Conservation (phyloP, 2,329 filamentous ascomycete species). For the Fusarium marasasianum region DNA sequence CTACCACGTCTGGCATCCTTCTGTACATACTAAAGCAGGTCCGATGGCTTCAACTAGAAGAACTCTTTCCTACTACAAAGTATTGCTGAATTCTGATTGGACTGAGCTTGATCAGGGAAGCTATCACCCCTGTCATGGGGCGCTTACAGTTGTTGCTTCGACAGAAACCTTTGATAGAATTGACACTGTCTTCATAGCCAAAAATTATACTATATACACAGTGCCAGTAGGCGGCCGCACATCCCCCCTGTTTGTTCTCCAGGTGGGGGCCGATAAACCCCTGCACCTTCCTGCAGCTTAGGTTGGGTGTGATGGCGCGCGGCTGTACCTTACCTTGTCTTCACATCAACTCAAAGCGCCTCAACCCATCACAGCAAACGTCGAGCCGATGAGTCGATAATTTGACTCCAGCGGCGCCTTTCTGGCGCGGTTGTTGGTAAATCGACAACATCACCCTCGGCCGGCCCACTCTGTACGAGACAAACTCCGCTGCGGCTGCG, state of each 20-base stretch:
- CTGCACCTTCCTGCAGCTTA: conserved; percentile 27
- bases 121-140: conserved; percentile 28
- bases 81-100: conserved; percentile 27
- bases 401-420: conserved; percentile 20
- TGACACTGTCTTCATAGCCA: conserved; percentile 23
- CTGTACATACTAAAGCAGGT: conserved; percentile 35
- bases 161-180: background rate
- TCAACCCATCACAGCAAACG: conserved; percentile 30
- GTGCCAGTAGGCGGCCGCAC: conserved; percentile 21
- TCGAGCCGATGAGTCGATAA: conserved; percentile 18
- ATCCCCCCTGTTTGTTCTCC: background rate
- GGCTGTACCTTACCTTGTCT: conserved; percentile 36
- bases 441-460: conserved; percentile 13
- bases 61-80: conserved; percentile 34
- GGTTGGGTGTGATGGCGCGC: conserved; percentile 37
- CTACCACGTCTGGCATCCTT: conserved; percentile 22
- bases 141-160: conserved; percentile 29
- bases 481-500: conserved; percentile 25
- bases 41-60: conserved; percentile 23
- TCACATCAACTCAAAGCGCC: conserved; percentile 38
- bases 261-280: conserved; percentile 32
- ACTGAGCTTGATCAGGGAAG: conserved; percentile 7
- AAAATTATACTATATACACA: conserved; percentile 8
- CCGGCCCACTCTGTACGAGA: conserved; percentile 29
- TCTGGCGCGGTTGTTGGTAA: conserved; percentile 15